Conservation (phyloP, 2,329 filamentous ascomycete genomes). For the Neofusicoccum cordaticola region DNA sequence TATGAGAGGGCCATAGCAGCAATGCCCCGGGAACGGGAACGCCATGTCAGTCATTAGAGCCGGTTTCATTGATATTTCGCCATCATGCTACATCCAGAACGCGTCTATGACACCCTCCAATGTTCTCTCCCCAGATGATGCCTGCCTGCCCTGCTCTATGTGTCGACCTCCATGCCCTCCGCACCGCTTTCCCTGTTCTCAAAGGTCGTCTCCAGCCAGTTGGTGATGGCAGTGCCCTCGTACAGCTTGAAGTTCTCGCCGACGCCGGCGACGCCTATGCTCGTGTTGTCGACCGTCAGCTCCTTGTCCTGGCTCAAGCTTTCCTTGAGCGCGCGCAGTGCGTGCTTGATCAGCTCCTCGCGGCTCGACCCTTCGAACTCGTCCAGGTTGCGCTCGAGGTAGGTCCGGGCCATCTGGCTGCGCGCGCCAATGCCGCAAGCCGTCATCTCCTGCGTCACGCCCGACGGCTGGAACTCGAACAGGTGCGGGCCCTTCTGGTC, state of each 20-base stretch:
- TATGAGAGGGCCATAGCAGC: background rate
- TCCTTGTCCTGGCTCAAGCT: constrained; percentile 96
- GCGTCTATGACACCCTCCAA: constrained; percentile 1
- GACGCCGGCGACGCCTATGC: constrained; percentile 77
- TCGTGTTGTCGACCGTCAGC: constrained; percentile 95
- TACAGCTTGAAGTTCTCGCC: constrained; percentile 84
- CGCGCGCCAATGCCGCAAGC: constrained; percentile 94
- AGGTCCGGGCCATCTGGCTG: constrained; percentile 96
- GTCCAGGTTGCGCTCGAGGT: constrained; percentile 89
- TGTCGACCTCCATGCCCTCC: constrained; percentile 58
- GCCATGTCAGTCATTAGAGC: background rate
- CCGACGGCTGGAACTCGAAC: constrained; percentile 96
- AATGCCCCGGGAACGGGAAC: background rate
- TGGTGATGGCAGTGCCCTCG: constrained; percentile 82
- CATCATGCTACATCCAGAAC: constrained; percentile 11
- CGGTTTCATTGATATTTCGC: constrained; percentile 8
- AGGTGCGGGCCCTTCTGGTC: constrained; percentile 93
- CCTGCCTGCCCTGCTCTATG: background rate
- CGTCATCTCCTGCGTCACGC: constrained; percentile 95
- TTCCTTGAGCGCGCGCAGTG: constrained; percentile 88
- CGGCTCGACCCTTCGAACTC: constrained; percentile 71
- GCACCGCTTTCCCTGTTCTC: constrained; percentile 43
- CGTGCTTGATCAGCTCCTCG: constrained; percentile 88
- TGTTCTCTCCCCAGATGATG: background rate
- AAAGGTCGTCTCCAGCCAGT: constrained; percentile 73